These are phyloP conservation scores for Epicoccum nigrum DNA, from an alignment of 2,329 filamentous ascomycete species.

Conservation along the genomic window DNA sequence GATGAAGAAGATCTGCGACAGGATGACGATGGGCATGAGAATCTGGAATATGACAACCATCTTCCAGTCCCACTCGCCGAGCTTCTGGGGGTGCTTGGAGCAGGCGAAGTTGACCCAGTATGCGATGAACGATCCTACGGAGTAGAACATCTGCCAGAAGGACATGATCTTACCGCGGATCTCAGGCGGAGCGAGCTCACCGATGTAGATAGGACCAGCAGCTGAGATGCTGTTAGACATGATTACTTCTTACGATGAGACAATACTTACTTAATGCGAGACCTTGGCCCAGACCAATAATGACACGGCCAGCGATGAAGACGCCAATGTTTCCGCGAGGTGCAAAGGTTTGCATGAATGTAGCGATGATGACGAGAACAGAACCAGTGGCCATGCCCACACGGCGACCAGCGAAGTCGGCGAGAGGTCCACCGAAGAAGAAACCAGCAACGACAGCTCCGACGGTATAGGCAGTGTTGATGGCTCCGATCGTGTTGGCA, in stretches of 20 bases:
- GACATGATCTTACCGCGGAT: conserved; percentile 72
- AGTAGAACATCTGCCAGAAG: conserved; percentile 73
- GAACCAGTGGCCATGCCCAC: conserved; percentile 70
- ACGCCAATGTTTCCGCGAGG: conserved; percentile 63
- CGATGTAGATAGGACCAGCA: conserved; percentile 73
- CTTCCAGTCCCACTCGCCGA: conserved; percentile 76
- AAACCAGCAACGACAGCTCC: conserved; percentile 73
- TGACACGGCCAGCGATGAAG: conserved; percentile 71
- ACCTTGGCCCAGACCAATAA: conserved; percentile 74
- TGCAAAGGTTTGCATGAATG: conserved; percentile 71
- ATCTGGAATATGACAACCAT: conserved; percentile 76
- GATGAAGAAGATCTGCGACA: conserved; percentile 65
- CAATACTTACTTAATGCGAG: conserved; percentile 63
- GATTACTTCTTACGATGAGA: neutral
- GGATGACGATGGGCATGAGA: conserved; percentile 68
- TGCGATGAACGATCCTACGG: conserved; percentile 68
- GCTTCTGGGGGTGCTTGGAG: conserved; percentile 58
- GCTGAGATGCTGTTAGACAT: conserved; percentile 48
- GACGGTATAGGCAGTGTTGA: conserved; percentile 74
- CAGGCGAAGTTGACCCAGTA: conserved; percentile 69
- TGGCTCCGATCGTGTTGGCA: conserved; percentile 57
- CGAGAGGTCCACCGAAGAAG: conserved; percentile 69
- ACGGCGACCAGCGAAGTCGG: conserved; percentile 67
- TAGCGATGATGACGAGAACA: conserved; percentile 69
- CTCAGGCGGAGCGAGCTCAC: conserved; percentile 67